A percentile compares a stretch with the other conserved stretches of the same genome.
Evolutionary conservation across 2,329 filamentous ascomycete genomes (phyloP).

Genomic region (Ophiostoma angusticollis): DNA sequence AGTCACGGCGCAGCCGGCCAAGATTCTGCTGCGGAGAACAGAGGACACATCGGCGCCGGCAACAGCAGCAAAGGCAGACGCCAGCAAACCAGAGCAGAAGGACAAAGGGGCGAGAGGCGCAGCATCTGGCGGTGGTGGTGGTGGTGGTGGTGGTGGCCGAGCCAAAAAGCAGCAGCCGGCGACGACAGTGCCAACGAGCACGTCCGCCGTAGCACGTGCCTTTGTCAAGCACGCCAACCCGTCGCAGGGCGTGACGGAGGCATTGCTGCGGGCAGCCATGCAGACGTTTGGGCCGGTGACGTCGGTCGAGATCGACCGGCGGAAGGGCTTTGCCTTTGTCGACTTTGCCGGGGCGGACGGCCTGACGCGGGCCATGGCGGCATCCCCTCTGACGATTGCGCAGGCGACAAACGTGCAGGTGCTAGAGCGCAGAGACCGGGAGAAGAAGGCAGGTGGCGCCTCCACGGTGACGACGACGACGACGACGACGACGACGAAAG

Average conservation of each 20-base stretch:
- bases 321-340: slow-evolving; percentile 88
- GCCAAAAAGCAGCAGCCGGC: background rate
- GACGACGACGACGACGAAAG: slow-evolving; percentile 1
- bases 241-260: slow-evolving; percentile 82
- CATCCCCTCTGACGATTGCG: slow-evolving; percentile 69
- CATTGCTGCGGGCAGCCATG: slow-evolving; percentile 62
- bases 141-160: background rate
- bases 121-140: background rate
- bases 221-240: slow-evolving; percentile 77
- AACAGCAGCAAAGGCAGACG: slow-evolving; percentile 13
- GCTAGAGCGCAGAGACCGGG: slow-evolving; percentile 61
- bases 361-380: slow-evolving; percentile 65
- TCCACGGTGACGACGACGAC: slow-evolving; percentile 15
- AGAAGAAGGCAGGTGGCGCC: no score
- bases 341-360: slow-evolving; percentile 66
- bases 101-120: slow-evolving; percentile 6
- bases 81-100: slow-evolving; percentile 2
- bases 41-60: slow-evolving; percentile 17
- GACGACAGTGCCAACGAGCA: background rate
- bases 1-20: slow-evolving; percentile 17
- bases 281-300: slow-evolving; percentile 60
- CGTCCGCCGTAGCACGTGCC: slow-evolving; percentile 46
- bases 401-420: slow-evolving; percentile 82
- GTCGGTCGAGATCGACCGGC: slow-evolving; percentile 83
- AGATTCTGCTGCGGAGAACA: slow-evolving; percentile 28